phyloP scores from a whole-genome alignment of 2,329 filamentous ascomycete species.

The Fusarium multiceps region DNA sequence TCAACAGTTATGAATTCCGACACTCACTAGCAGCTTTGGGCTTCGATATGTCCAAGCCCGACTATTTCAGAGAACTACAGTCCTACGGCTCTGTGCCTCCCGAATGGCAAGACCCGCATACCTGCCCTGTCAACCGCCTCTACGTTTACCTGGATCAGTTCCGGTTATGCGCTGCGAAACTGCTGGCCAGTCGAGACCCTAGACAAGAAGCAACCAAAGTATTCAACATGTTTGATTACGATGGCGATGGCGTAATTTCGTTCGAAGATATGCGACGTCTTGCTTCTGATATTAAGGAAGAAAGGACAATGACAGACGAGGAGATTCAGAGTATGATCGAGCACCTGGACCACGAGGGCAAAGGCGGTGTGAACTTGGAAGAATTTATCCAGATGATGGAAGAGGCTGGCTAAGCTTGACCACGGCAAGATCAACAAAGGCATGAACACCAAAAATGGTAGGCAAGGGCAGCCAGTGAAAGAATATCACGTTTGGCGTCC shows the following conservation, averaged over 20 bases:
- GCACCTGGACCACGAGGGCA: constrained; percentile 95
- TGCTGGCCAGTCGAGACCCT: constrained; percentile 85
- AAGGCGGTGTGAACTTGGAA: constrained; percentile 78
- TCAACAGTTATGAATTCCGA: constrained; percentile 98
- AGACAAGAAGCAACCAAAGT: constrained; percentile 91
- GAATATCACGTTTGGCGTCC: background rate
- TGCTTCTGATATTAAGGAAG: constrained; percentile 88
- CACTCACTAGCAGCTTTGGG: constrained; percentile 95
- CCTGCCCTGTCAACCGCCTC: constrained; percentile 57
- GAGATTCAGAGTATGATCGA: constrained; percentile 97
- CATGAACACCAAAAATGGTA: constrained; percentile 16
- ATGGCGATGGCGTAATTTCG: constrained; percentile 90
- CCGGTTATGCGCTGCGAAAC: constrained; percentile 78
- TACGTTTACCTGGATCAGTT: constrained; percentile 67
- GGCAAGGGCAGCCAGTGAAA: background rate
- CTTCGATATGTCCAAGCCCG: constrained; percentile 88
- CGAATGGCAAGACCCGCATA: constrained; percentile 62
- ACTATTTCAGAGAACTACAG: constrained; percentile 84
- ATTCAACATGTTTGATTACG: constrained; percentile 92
- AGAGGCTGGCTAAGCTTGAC: constrained; percentile 51
- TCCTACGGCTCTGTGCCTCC: constrained; percentile 80
- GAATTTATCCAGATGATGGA: constrained; percentile 75
- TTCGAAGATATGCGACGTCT: constrained; percentile 88
- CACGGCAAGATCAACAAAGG: background rate
- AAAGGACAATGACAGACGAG: constrained; percentile 83